Evolutionary conservation across 208 protist species (phyloP).

Genomic region (Wallacemonas sp.): DNA sequence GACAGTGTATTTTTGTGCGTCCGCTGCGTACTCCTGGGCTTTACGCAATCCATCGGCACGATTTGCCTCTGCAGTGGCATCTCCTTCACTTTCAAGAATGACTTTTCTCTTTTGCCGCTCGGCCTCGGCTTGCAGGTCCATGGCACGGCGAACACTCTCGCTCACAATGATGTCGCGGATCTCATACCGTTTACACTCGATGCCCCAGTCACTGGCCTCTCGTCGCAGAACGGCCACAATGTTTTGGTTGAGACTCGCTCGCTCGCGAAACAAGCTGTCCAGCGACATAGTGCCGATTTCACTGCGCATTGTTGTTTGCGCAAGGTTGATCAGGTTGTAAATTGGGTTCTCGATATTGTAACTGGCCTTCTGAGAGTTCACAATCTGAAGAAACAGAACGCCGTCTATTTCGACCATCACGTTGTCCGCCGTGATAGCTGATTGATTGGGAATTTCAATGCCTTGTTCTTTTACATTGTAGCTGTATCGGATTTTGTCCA

Average conservation of each 20-base stretch:
- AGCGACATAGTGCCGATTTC: conserved; percentile 94
- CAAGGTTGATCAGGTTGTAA: conserved; percentile 95
- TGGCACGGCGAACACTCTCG: conserved; percentile 91
- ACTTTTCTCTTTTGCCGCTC: conserved; percentile 95
- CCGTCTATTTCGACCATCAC: conserved; percentile 96
- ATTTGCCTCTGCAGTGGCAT: conserved; percentile 87
- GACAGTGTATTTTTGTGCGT: conserved; percentile 84
- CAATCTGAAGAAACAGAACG: conserved; percentile 93
- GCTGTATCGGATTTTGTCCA: conserved; percentile 94
- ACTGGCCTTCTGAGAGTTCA: conserved; percentile 89
- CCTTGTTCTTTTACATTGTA: conserved; percentile 95
- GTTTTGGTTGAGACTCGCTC: conserved; percentile 89
- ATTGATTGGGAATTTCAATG: conserved; percentile 91
- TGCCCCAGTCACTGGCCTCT: conserved; percentile 94
- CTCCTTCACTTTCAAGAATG: conserved; percentile 94
- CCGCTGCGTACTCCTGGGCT: conserved; percentile 85
- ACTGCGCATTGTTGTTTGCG: conserved; percentile 96
- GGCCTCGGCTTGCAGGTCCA: conserved; percentile 97
- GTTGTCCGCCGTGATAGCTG: conserved; percentile 95
- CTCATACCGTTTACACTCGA: conserved; percentile 96
- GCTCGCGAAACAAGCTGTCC: conserved; percentile 94
- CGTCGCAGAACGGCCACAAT: conserved; percentile 92
- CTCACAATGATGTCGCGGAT: conserved; percentile 96
- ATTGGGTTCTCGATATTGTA: conserved; percentile 96
- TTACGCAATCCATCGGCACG: conserved; percentile 85